These are phyloP conservation scores for Ceratobasidium theobromae DNA, from an alignment of 1,284 basidiomycete species.

Conservation along the genomic window DNA sequence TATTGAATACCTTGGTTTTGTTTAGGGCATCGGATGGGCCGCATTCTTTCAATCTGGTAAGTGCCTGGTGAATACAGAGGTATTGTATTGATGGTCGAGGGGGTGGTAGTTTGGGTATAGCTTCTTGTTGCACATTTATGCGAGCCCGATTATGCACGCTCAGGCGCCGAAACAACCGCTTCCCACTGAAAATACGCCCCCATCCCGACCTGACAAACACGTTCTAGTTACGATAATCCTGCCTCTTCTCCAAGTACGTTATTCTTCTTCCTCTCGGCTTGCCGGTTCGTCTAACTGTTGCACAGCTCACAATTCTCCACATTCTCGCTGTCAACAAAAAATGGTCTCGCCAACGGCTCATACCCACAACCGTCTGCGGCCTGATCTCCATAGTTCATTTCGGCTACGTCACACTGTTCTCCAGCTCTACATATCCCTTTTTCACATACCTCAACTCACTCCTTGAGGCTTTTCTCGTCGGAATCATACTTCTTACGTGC, in stretches of 20 bases:
- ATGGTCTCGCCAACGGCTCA: conserved; percentile 61
- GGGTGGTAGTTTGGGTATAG: conserved; percentile 79
- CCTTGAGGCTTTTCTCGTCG: conserved; percentile 62
- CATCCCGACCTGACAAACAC: conserved; percentile 65
- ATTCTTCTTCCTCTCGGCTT: conserved; percentile 17
- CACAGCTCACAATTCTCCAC: conserved; percentile 62
- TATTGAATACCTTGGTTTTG: not conserved
- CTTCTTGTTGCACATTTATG: conserved; percentile 70
- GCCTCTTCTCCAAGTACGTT: conserved; percentile 63
- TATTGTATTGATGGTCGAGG: too few species aligned
- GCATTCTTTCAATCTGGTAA: conserved; percentile 37
- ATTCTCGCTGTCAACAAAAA: conserved; percentile 59
- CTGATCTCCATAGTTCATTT: conserved; percentile 64
- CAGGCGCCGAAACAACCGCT: conserved; percentile 37
- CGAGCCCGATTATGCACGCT: conserved; percentile 59
- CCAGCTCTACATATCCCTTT: conserved; percentile 57
- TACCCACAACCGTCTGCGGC: conserved; percentile 64
- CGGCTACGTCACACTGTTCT: conserved; percentile 59
- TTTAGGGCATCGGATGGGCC: conserved; percentile 21
- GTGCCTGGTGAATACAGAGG: too few species aligned
- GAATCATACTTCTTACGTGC: conserved; percentile 57
- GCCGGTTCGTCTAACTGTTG: not conserved
- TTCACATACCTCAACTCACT: conserved; percentile 71
- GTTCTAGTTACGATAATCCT: conserved; percentile 65
- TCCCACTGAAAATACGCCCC: conserved; percentile 7